Conservation (phyloP, 1,284 basidiomycete species). For the Apiotrichum montevideense region DNA sequence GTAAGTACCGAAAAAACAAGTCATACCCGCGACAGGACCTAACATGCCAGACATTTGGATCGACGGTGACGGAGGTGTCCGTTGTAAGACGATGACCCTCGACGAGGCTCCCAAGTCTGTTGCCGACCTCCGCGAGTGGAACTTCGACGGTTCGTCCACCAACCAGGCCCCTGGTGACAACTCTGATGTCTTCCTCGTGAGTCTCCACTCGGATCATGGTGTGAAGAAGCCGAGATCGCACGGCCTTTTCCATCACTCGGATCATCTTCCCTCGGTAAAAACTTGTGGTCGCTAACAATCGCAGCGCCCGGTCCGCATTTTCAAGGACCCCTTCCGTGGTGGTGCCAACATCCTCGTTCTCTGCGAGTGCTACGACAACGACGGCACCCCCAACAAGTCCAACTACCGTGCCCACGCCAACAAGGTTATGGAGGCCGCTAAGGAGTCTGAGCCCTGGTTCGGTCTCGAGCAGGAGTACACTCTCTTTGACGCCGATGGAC, state of each 20-base stretch:
- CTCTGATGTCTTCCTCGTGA: constrained; percentile 88
- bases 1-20: constrained; percentile 50
- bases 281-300: neutral
- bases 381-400: constrained; percentile 95
- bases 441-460: constrained; percentile 83
- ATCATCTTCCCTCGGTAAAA: neutral
- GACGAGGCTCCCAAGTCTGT: constrained; percentile 39
- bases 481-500: constrained; percentile 87
- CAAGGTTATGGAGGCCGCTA: constrained; percentile 88
- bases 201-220: constrained; percentile 7
- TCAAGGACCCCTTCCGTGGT: constrained; percentile 98
- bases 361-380: constrained; percentile 97
- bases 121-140: constrained; percentile 72
- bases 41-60: constrained; percentile 79
- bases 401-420: constrained; percentile 88
- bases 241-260: too few species aligned
- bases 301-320: constrained; percentile 84
- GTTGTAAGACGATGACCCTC: constrained; percentile 77
- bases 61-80: constrained; percentile 83
- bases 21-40: too few species aligned
- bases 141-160: constrained; percentile 97
- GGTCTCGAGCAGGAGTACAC: constrained; percentile 99
- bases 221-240: too few species aligned
- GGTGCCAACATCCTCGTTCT: constrained; percentile 97
- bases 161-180: constrained; percentile 90